Evolutionary conservation across 2,329 filamentous ascomycete genomes (phyloP).

Genomic region (Chaetothyriales sp.): DNA sequence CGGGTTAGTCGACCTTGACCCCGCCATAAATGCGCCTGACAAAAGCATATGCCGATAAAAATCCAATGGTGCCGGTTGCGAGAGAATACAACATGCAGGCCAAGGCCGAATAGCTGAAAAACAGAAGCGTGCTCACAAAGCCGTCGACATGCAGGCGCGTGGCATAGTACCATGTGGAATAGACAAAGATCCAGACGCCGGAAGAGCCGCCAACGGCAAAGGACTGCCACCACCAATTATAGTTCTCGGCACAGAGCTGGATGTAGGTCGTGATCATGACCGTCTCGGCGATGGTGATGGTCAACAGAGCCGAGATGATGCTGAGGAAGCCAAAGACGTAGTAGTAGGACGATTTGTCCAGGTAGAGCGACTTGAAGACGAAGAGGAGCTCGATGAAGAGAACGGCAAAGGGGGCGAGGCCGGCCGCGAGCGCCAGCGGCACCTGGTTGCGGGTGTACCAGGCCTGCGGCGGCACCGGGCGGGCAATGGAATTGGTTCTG

Average conservation of each 20-base stretch:
- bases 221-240: conserved; percentile 87
- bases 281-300: conserved; percentile 67
- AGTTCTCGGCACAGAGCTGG: conserved; percentile 71
- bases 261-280: conserved; percentile 73
- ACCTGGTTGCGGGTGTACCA: conserved; percentile 62
- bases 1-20: conserved; percentile 16
- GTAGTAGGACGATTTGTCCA: conserved; percentile 83
- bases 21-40: conserved; percentile 57
- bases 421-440: conserved; percentile 48
- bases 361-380: conserved; percentile 76
- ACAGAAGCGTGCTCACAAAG: conserved; percentile 64
- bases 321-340: conserved; percentile 81
- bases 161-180: conserved; percentile 73
- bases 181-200: conserved; percentile 67
- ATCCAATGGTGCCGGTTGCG: conserved; percentile 70
- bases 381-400: conserved; percentile 80
- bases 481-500: conserved; percentile 56
- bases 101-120: conserved; percentile 74
- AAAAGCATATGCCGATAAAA: conserved; percentile 72
- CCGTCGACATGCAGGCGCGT: conserved; percentile 69
- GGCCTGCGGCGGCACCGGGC: conserved; percentile 59
- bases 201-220: conserved; percentile 67
- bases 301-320: conserved; percentile 56
- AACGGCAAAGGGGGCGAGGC: conserved; percentile 70
- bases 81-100: conserved; percentile 71